These are phyloP conservation scores for Porogramme epimiltina DNA, from an alignment of 1,284 basidiomycete species.

Conservation along the genomic window DNA sequence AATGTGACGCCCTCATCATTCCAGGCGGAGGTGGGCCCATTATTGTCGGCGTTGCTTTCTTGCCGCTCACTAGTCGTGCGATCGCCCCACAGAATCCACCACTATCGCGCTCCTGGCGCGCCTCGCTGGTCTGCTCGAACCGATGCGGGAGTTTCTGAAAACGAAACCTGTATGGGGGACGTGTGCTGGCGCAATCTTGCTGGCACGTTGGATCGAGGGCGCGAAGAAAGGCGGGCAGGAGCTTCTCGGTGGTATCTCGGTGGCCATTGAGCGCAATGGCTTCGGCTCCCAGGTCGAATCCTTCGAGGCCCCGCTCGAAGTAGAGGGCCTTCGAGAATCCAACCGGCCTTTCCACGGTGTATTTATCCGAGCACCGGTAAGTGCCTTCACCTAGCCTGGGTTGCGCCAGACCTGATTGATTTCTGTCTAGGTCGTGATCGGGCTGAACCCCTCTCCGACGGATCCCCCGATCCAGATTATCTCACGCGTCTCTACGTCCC, in stretches of 20 bases:
- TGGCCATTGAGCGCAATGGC: slow-evolving; percentile 88
- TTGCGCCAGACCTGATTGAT: slow-evolving; percentile 5
- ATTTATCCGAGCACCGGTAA: slow-evolving; percentile 91
- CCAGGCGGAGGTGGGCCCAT: slow-evolving; percentile 80
- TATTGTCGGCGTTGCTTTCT: neutral
- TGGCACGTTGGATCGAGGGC: slow-evolving; percentile 74
- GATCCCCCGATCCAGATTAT: slow-evolving; percentile 66
- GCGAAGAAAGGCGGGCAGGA: slow-evolving; percentile 90
- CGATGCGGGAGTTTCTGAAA: slow-evolving; percentile 70
- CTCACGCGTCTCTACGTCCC: slow-evolving; percentile 67
- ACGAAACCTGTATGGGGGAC: slow-evolving; percentile 91
- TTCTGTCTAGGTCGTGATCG: slow-evolving; percentile 58
- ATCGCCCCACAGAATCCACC: slow-evolving; percentile 77
- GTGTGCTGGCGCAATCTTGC: slow-evolving; percentile 94
- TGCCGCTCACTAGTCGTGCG: neutral
- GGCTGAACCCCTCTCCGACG: slow-evolving; percentile 43
- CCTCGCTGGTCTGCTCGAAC: slow-evolving; percentile 79
- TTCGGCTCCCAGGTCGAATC: slow-evolving; percentile 89
- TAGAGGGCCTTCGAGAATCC: slow-evolving; percentile 65
- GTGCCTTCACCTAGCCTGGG: slow-evolving; percentile 7
- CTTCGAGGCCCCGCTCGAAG: slow-evolving; percentile 79
- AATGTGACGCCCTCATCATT: slow-evolving; percentile 87
- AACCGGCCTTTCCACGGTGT: slow-evolving; percentile 78
- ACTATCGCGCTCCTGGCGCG: slow-evolving; percentile 88
- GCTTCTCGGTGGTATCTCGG: slow-evolving; percentile 80